phyloP scores from a whole-genome alignment of 2,329 filamentous ascomycete genomes.

The Hypoxylon sp. region DNA sequence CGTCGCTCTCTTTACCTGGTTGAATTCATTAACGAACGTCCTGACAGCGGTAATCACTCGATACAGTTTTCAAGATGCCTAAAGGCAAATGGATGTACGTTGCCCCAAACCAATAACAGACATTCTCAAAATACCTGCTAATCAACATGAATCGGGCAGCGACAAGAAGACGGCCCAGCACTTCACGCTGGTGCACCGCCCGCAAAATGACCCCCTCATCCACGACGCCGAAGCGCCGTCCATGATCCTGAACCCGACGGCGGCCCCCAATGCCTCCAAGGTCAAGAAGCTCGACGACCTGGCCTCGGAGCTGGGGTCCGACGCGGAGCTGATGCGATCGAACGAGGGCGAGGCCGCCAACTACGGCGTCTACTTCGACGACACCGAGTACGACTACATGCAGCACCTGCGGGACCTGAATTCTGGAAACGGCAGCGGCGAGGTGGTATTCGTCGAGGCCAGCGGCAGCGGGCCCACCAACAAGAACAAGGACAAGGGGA shows the following conservation, averaged over 20 bases:
- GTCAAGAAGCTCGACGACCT: conserved; percentile 81
- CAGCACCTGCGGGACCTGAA: conserved; percentile 95
- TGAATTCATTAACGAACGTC: background rate
- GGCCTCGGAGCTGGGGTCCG: conserved; percentile 77
- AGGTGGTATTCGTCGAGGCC: conserved; percentile 86
- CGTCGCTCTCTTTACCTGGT: background rate
- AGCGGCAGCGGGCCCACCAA: conserved; percentile 67
- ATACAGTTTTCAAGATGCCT: conserved; percentile 71
- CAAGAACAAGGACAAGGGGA: conserved; percentile 77
- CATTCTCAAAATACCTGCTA: conserved; percentile 8
- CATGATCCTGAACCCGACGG: conserved; percentile 85
- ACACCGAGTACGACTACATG: conserved; percentile 98
- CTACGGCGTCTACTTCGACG: conserved; percentile 94
- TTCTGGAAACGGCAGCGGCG: conserved; percentile 70
- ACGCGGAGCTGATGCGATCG: conserved; percentile 73
- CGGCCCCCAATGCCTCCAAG: conserved; percentile 61
- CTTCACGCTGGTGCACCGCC: conserved; percentile 93
- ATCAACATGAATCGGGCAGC: conserved; percentile 51
- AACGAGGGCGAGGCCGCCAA: conserved; percentile 98
- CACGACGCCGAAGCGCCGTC: conserved; percentile 89
- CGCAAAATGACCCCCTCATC: conserved; percentile 97
- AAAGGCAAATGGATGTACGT: conserved; percentile 80
- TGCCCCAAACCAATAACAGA: background rate
- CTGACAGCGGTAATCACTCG: background rate
- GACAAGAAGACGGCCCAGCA: conserved; percentile 93